These are phyloP conservation scores for Dimocarpus longan DNA, from an alignment of 345 rosid genomes.

Conservation along the genomic window DNA sequence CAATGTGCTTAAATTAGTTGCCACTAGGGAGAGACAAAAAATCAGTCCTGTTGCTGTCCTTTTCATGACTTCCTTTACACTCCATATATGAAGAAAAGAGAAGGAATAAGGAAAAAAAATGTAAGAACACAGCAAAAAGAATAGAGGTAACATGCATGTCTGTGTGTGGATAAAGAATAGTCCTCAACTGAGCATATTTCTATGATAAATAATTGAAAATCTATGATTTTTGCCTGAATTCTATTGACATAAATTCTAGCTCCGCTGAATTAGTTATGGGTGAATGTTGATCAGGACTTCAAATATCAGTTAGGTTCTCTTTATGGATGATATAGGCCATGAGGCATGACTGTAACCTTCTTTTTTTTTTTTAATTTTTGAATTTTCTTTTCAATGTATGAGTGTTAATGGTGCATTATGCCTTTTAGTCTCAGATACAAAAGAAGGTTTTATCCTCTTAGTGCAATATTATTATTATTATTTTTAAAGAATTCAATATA, in stretches of 20 bases:
- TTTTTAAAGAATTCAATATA: background rate
- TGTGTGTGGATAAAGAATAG: too few relatives aligned
- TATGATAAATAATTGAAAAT: background rate
- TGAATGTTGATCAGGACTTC: slow-evolving; percentile 1
- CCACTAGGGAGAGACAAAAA: background rate
- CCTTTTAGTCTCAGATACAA: background rate
- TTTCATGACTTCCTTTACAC: background rate
- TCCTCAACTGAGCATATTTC: too few relatives aligned
- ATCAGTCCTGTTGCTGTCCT: background rate
- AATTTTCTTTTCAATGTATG: background rate
- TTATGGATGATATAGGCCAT: background rate
- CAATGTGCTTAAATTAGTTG: background rate
- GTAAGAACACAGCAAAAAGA: background rate
- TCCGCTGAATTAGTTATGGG: background rate
- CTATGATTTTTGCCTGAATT: background rate
- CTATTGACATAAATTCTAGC: background rate
- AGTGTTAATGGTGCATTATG: background rate
- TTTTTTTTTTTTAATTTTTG: background rate
- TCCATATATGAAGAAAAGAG: background rate
- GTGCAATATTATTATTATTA: background rate
- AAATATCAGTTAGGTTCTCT: background rate
- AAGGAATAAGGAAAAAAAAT: background rate
- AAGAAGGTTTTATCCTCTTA: background rate
- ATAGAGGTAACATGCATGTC: background rate
- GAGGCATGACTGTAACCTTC: background rate